Base-by-base conservation (phyloP, 768 basidiomycete genomes). In the Suillus clintonianus region DNA sequence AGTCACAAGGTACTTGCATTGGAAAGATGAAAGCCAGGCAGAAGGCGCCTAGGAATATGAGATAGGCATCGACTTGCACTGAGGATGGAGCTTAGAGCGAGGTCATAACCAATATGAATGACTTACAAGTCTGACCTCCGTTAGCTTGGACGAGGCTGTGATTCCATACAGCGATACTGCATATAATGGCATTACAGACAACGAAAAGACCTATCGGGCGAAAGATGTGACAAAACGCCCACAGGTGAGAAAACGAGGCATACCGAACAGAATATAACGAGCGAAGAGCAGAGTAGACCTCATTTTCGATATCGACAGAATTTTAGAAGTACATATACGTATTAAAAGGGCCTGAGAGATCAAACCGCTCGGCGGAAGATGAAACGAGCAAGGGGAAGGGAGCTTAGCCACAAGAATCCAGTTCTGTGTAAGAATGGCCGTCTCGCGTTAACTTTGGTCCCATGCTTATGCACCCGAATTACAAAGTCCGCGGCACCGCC, bases 101-200 rank as follows among this genome's bases (percentile, higher is more conserved):
- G 8, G 64, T 32, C 50, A 57, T 43, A 45, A 59, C 24, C 57
- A 59, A 37, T 47, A 6, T n/a, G 30, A 48, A 57, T 27, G 27
- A 27, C 37, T 59, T 68, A 88, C 87, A 67, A 57, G 77, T 74
- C 67, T 72, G 71, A 24, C 22, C 24, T 48, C 67, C 70, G 41
- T 72, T 62, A 45, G 74, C 63, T 61, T 77, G 73, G 51, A 81
- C 75, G 66, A 89, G 76, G 67, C 84, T 84, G 50, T 84, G 71
- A 74, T 91, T 89, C 90, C 89, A 91, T 22, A 88, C 86, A 61
- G 89, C 86, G 36, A 86, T 80, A 68, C 85, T 87, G 64, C 86
- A 84, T 62, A 86, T 80, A 68, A 89, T 79, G 54, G 89, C 87
- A 78, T 84, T 89, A 74, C 84, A 91, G 65, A 85, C 72, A 67